Evolutionary conservation across 345 rosid species (phyloP).

Genomic region (Sapria himalayana): DNA sequence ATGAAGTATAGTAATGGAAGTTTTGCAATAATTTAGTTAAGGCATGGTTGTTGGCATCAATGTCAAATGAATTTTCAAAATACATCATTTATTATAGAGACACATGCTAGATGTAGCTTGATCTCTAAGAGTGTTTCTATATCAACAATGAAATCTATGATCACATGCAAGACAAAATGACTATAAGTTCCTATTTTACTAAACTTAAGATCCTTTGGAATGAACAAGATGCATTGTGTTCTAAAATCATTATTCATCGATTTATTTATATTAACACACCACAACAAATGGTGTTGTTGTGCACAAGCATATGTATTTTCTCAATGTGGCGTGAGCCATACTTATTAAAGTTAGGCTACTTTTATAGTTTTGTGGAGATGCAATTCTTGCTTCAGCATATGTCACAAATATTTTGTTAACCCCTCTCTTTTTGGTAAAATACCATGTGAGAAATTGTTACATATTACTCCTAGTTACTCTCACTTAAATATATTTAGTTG

Average conservation of each 20-base stretch:
- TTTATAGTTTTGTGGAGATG: not conserved
- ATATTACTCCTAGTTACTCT: not conserved
- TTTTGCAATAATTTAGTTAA: too few species aligned
- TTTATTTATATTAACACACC: constrained; percentile 1
- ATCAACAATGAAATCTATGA: too few species aligned
- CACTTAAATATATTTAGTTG: not conserved
- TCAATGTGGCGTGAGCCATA: not conserved
- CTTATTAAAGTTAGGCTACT: not conserved
- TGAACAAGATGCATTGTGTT: too few species aligned
- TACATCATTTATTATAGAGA: too few species aligned
- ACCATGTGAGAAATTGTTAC: not conserved
- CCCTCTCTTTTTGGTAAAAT: not conserved
- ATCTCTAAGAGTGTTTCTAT: too few species aligned
- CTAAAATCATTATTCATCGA: constrained; percentile 1
- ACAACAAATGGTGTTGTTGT: not conserved
- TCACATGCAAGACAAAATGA: too few species aligned
- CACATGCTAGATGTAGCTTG: too few species aligned
- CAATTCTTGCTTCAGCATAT: not conserved
- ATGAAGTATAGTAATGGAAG: too few species aligned
- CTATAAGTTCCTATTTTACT: too few species aligned
- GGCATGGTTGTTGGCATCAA: too few species aligned
- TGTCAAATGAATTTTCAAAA: too few species aligned
- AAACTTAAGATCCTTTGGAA: too few species aligned
- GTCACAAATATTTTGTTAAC: not conserved
- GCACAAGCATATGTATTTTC: not conserved